These are phyloP conservation scores for Colletotrichum brevisporum DNA, from an alignment of 2,329 filamentous ascomycete species.

Conservation along the genomic window DNA sequence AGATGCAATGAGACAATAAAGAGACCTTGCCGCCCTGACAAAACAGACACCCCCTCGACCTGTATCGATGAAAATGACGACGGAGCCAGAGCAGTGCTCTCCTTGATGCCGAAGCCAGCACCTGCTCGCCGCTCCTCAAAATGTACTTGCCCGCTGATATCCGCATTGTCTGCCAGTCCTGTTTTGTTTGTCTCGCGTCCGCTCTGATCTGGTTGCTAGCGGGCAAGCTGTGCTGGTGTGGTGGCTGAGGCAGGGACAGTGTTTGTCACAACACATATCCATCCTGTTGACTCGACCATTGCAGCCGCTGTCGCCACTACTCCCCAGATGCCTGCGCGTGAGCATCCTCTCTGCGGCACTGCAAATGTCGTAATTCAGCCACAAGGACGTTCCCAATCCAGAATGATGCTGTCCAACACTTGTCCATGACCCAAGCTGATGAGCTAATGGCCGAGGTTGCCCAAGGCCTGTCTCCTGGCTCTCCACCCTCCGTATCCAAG, in stretches of 20 bases:
- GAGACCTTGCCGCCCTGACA: constrained; percentile 35
- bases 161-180: constrained; percentile 5
- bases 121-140: constrained; percentile 6
- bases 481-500: constrained; percentile 31
- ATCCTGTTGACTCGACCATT: constrained; percentile 13
- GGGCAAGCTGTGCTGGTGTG: constrained; percentile 1
- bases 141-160: constrained; percentile 4
- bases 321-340: too few relatives aligned
- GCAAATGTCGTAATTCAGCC: neutral
- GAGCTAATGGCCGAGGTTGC: neutral
- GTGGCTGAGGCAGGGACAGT: constrained; percentile 15
- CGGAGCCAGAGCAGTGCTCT: constrained; percentile 13
- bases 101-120: constrained; percentile 15
- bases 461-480: neutral
- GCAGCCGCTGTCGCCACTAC: neutral
- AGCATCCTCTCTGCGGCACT: neutral
- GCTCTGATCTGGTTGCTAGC: neutral
- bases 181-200: neutral
- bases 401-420: constrained; percentile 36
- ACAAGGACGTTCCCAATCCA: constrained; percentile 21
- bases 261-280: constrained; percentile 23
- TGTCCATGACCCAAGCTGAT: constrained; percentile 19
- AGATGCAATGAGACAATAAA: constrained; percentile 40
- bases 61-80: constrained; percentile 25
- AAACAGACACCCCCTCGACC: constrained; percentile 23